Base-by-base conservation (phyloP, 2,329 filamentous ascomycete genomes). In the Aspergillus caelatus region DNA sequence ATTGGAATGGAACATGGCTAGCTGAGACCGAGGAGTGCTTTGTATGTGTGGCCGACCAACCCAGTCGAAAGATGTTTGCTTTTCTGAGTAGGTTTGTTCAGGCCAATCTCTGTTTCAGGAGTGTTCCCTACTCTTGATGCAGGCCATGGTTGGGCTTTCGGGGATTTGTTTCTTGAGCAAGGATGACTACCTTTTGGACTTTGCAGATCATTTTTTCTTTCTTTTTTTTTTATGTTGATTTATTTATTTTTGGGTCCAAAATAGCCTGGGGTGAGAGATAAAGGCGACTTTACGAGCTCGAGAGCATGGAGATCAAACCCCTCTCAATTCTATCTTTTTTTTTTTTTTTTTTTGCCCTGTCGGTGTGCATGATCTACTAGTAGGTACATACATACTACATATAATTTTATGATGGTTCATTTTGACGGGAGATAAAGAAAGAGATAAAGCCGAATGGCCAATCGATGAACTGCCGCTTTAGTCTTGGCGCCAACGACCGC, bases 401-500 rank as follows among this genome's bases (percentile, higher is more conserved):
- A 16, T 16, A 36, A 16, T 16, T 36, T 16, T 36, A 14, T 36
- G 34, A 36, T 36, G 34, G 34, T 16, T 36, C 34, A 36, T 36
- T 36, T 14, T 48, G 53, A 34, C n/a, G n/a, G 26, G 28, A 32
- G 28, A 32, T 32, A 32, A 32, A 52, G 43, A 26, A 19, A 55
- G 16, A 36, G 60, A 58, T 62, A 62, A 58, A 21, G 32, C 30
- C 54, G 54, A 52, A 4, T n/a, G 34, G 32, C 46, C 32, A 39
- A 34, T 55, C 10, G 21, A 34, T 26, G 32, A 23, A 36, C 64
- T 65, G 61, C 67, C 65, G 63, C 65, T 70, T 67, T 67, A 48
- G 65, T 65, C 68, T 69, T 71, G 69, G 70, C 69, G 60, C 36
- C 65, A 39, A 57, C 58, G 45, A 58, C 64, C 60, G 34, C 52